phyloP scores from a whole-genome alignment of 192 early-diverging fungal species.

The Pilaira anomala region DNA sequence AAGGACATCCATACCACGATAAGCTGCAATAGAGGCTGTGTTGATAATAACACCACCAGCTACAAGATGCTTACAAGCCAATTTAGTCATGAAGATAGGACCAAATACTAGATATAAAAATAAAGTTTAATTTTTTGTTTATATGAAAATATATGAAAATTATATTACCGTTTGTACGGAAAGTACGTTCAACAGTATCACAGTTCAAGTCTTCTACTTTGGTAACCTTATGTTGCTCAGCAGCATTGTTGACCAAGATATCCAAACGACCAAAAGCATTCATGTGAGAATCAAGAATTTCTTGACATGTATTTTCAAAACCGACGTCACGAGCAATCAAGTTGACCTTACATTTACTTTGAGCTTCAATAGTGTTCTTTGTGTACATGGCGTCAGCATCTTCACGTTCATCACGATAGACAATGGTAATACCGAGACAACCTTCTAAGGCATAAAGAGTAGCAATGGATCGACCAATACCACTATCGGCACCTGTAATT shows the following conservation, averaged over 20 bases:
- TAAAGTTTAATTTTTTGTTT: conserved; percentile 2
- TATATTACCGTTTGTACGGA: conserved; percentile 40
- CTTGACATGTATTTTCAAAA: conserved; percentile 38
- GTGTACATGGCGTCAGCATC: conserved; percentile 49
- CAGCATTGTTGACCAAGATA: conserved; percentile 44
- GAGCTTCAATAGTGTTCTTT: conserved; percentile 37
- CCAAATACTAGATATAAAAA: conserved; percentile 36
- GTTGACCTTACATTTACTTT: conserved; percentile 27
- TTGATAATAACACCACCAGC: conserved; percentile 46
- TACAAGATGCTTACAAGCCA: conserved; percentile 43
- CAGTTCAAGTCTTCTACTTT: conserved; percentile 36
- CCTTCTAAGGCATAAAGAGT: conserved; percentile 50
- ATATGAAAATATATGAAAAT: background rate
- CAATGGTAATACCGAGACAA: conserved; percentile 47
- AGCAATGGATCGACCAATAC: conserved; percentile 53
- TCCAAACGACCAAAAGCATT: conserved; percentile 41
- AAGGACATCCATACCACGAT: conserved; percentile 43
- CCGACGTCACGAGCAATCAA: conserved; percentile 41
- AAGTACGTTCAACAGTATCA: conserved; percentile 48
- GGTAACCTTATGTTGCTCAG: conserved; percentile 41
- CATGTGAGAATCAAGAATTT: conserved; percentile 39
- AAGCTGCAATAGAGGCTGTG: conserved; percentile 52
- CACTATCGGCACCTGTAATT: conserved; percentile 47
- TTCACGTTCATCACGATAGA: conserved; percentile 50
- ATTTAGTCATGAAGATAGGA: conserved; percentile 49